A percentile compares a stretch with the other conserved stretches of the same genome.
Evolutionary conservation across 2,329 filamentous ascomycete genomes (phyloP).

Genomic region (Ilyonectria mors-panacis): DNA sequence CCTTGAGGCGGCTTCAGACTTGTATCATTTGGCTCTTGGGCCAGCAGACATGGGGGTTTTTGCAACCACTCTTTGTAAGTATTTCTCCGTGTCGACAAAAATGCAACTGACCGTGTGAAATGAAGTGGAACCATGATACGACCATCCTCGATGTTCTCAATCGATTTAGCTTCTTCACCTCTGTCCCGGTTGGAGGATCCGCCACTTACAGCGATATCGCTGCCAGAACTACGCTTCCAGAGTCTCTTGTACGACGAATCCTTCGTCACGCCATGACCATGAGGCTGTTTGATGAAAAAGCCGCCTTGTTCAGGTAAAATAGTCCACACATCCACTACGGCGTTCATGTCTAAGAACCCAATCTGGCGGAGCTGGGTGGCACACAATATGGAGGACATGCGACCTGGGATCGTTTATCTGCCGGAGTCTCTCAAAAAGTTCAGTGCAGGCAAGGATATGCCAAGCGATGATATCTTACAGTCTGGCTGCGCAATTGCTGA

Average conservation of each 20-base stretch:
- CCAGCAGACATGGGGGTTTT: slow-evolving; percentile 26
- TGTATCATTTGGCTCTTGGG: slow-evolving; percentile 28
- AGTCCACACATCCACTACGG: slow-evolving; percentile 55
- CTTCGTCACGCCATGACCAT: slow-evolving; percentile 55
- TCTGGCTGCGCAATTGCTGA: slow-evolving; percentile 45
- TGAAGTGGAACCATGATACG: slow-evolving; percentile 8
- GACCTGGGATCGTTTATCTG: slow-evolving; percentile 50
- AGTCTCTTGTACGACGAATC: slow-evolving; percentile 54
- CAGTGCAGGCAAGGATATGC: slow-evolving; percentile 46
- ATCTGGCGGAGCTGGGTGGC: too few relatives aligned
- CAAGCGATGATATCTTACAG: slow-evolving; percentile 49
- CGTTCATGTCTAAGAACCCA: slow-evolving; percentile 49
- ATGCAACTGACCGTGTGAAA: background rate
- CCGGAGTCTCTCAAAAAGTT: slow-evolving; percentile 50
- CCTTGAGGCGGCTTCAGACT: slow-evolving; percentile 22
- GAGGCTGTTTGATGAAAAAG: slow-evolving; percentile 50
- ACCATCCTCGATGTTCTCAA: slow-evolving; percentile 34
- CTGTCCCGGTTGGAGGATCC: slow-evolving; percentile 36
- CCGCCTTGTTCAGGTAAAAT: slow-evolving; percentile 32
- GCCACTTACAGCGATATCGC: slow-evolving; percentile 44
- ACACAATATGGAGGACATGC: slow-evolving; percentile 39
- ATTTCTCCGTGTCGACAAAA: background rate
- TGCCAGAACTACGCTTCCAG: slow-evolving; percentile 53
- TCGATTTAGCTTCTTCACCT: slow-evolving; percentile 39
- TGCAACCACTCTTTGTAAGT: slow-evolving; percentile 16